phyloP scores from a whole-genome alignment of 2,329 filamentous ascomycete genomes.

The Capronia americana region DNA sequence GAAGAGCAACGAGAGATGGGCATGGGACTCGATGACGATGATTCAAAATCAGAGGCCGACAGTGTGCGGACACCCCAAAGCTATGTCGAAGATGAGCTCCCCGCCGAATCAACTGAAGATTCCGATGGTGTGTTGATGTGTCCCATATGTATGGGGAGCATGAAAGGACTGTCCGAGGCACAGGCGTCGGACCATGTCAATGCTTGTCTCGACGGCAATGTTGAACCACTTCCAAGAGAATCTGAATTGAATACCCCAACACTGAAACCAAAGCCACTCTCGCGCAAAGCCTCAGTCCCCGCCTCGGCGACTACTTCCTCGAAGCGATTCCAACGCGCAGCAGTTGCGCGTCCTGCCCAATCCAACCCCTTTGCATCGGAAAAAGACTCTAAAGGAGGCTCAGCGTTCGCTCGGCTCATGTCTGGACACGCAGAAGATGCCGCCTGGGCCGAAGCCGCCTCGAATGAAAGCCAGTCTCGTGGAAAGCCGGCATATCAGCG shows the following conservation, averaged over 20 bases:
- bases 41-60: conserved; percentile 60
- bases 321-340: conserved; percentile 70
- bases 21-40: conserved; percentile 51
- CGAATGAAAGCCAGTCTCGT: conserved; percentile 75
- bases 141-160: conserved; percentile 75
- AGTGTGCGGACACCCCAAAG: conserved; percentile 34
- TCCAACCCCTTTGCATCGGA: conserved; percentile 73
- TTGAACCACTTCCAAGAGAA: conserved; percentile 61
- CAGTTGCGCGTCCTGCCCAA: conserved; percentile 78
- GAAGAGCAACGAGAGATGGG: conserved; percentile 68
- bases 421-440: conserved; percentile 85
- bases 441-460: conserved; percentile 87
- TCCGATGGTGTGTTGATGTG: conserved; percentile 58
- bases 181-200: conserved; percentile 88
- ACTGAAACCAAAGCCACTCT: conserved; percentile 11
- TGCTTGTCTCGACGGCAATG: conserved; percentile 83
- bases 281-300: conserved; percentile 38
- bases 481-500: conserved; percentile 87
- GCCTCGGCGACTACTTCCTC: conserved; percentile 46
- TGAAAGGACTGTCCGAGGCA: conserved; percentile 63
- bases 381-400: conserved; percentile 54
- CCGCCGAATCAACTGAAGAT: conserved; percentile 13
- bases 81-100: conserved; percentile 35
- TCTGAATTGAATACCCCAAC: conserved; percentile 28
- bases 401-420: conserved; percentile 94